phyloP scores from a whole-genome alignment of 148 eudicot genomes.

The Rhododendron henanense region DNA sequence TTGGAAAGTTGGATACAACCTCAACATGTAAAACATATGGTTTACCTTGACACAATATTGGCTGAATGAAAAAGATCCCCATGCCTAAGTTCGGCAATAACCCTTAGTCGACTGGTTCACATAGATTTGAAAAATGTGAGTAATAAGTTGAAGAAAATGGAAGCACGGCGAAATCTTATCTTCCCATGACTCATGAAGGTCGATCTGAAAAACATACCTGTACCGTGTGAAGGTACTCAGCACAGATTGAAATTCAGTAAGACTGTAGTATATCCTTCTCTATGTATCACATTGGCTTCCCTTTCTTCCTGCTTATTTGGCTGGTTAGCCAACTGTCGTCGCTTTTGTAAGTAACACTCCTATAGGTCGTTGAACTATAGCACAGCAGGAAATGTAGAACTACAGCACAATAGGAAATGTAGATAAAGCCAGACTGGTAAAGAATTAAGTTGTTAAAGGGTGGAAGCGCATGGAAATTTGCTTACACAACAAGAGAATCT shows the following conservation, averaged over 20 bases:
- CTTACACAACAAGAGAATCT: slow-evolving; percentile 11
- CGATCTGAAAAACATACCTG: slow-evolving; percentile 28
- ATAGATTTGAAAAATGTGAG: slow-evolving; percentile 6
- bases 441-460: not conserved
- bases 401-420: too few species aligned
- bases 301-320: slow-evolving; percentile 35
- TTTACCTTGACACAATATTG: slow-evolving; percentile 59
- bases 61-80: slow-evolving; percentile 61
- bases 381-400: not conserved
- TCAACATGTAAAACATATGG: not conserved
- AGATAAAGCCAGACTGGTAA: not conserved
- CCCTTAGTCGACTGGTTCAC: slow-evolving; percentile 56
- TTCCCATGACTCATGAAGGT: not conserved
- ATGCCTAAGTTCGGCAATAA: slow-evolving; percentile 60
- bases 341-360: slow-evolving; percentile 66
- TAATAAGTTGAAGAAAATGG: not conserved
- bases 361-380: slow-evolving; percentile 54
- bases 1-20: not conserved
- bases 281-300: slow-evolving; percentile 34
- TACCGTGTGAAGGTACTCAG: slow-evolving; percentile 54
- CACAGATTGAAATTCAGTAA: slow-evolving; percentile 56
- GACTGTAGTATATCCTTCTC: slow-evolving; percentile 47
- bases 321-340: slow-evolving; percentile 39
- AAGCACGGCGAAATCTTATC: not conserved
- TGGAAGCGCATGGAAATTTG: not conserved